phyloP scores from a whole-genome alignment of 2,329 filamentous ascomycete genomes.

The Chrysosporium queenslandicum region DNA sequence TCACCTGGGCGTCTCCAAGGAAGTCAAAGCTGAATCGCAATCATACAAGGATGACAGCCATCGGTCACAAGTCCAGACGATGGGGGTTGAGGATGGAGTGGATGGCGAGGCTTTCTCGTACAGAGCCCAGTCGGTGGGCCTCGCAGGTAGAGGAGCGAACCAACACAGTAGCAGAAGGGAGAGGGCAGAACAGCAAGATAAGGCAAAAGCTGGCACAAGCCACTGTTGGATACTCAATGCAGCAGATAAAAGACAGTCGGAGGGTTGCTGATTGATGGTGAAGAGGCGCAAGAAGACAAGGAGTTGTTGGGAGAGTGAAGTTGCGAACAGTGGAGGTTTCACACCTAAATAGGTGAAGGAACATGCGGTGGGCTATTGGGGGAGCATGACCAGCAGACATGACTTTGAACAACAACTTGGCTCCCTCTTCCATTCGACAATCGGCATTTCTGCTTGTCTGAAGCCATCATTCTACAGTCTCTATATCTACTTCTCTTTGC shows the following conservation, averaged over 20 bases:
- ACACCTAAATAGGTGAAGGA: slow-evolving; percentile 8
- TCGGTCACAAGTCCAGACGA: neutral
- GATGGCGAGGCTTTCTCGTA: slow-evolving; percentile 9
- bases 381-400: slow-evolving; percentile 9
- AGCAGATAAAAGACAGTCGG: neutral
- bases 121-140: slow-evolving; percentile 9
- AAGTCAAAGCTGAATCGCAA: slow-evolving; percentile 29
- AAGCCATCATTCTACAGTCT: too few relatives aligned
- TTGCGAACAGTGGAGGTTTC: slow-evolving; percentile 14
- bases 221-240: neutral
- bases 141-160: neutral
- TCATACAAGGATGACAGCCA: slow-evolving; percentile 18
- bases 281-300: slow-evolving; percentile 4
- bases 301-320: slow-evolving; percentile 3
- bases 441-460: neutral
- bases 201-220: neutral
- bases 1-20: slow-evolving; percentile 3
- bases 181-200: neutral
- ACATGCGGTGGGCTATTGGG: slow-evolving; percentile 1
- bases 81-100: slow-evolving; percentile 6
- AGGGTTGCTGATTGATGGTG: slow-evolving; percentile 6
- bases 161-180: neutral
- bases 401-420: neutral
- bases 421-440: neutral
- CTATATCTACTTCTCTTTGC: neutral